A percentile compares a stretch with the other conserved stretches of the same genome.
These are phyloP conservation scores for Boletus mariae DNA, from an alignment of 1,284 basidiomycete species.

Conservation along the genomic window DNA sequence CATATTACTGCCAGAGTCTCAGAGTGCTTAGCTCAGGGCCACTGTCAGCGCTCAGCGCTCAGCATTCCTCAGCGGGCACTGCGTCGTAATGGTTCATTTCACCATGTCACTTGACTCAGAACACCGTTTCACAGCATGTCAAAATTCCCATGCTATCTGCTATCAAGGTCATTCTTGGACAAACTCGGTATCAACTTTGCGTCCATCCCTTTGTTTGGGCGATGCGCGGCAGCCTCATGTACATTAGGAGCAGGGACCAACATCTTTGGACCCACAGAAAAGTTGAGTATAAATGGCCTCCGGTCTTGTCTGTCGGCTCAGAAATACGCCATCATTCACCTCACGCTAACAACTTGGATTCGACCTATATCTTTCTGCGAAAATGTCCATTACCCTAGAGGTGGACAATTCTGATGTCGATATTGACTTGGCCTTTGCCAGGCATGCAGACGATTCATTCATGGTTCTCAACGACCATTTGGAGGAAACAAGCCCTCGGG, in stretches of 20 bases:
- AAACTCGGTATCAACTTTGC: constrained; percentile 21
- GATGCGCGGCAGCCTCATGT: constrained; percentile 12
- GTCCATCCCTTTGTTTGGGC: constrained; percentile 20
- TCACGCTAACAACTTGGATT: neutral
- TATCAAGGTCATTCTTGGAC: constrained; percentile 21
- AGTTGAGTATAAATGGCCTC: constrained; percentile 11
- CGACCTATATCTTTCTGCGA: neutral
- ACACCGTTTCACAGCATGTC: neutral
- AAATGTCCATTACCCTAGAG: constrained; percentile 22
- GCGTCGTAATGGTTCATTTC: neutral
- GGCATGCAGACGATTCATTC: constrained; percentile 13
- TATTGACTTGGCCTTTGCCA: constrained; percentile 6
- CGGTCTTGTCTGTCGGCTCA: neutral
- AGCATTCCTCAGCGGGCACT: too few species aligned
- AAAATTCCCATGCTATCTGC: neutral
- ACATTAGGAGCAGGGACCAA: neutral
- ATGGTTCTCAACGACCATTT: constrained; percentile 5
- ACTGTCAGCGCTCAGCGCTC: too few species aligned
- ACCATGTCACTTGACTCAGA: neutral
- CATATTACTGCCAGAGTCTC: too few species aligned
- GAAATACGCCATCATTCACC: neutral
- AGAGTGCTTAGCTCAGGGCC: too few species aligned
- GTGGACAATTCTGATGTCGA: constrained; percentile 11
- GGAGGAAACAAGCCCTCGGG: constrained; percentile 2
- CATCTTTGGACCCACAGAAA: constrained; percentile 20